Evolutionary conservation across 305 asterid genomes (phyloP), one percentile per base, ranked within the genome.

Genomic region (Solanum hybrid): DNA sequence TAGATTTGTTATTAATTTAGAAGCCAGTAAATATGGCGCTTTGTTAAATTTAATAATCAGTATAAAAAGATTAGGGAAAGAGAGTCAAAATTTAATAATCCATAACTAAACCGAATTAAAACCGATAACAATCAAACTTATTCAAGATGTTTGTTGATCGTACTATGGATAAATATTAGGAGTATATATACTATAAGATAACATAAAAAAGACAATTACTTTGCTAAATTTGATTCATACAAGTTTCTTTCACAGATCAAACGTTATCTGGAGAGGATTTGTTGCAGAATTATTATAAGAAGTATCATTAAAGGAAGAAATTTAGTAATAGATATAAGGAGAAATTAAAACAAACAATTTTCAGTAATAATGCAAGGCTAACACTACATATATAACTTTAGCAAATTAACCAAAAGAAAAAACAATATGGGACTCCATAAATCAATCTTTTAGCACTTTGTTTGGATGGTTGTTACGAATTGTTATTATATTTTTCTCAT

Each of bases 401-500:
- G 24, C 79, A 27, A 27, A 73, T 73, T 27, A 27, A 73, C 22
- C 33, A 5, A 12, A 72, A 1, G 2, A 51, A 45, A 1, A 12
- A 57, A 51, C 20, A 15, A 57, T 3, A 11, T 72, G 10, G 33
- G 2, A 4, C 9, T 72, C 8, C 79, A 72, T 27, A 26, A 12
- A 27, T 73, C 4, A 26, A 17, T 70, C 32, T 41, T 45, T 4
- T 45, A 45, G 0, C 10, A 51, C 10, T 57, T 57, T 57, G 24
- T 57, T 57, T 57, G 70, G 0, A 57, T 57, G 24, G 1, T 57
- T 57, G n/a, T 57, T 17, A 17, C 1, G 0, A 0, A 17, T 17
- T 57, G 9, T 57, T 57, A 57, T 57, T 57, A 0, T 57, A 57
- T 57, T 57, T 2, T 17, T 17, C 22, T 6, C 0, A 0, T 15